A percentile compares a stretch with the other conserved stretches of the same genome.
Conservation (phyloP, 371 early-diverging fungal species). For the Sporodiniella umbellata region DNA sequence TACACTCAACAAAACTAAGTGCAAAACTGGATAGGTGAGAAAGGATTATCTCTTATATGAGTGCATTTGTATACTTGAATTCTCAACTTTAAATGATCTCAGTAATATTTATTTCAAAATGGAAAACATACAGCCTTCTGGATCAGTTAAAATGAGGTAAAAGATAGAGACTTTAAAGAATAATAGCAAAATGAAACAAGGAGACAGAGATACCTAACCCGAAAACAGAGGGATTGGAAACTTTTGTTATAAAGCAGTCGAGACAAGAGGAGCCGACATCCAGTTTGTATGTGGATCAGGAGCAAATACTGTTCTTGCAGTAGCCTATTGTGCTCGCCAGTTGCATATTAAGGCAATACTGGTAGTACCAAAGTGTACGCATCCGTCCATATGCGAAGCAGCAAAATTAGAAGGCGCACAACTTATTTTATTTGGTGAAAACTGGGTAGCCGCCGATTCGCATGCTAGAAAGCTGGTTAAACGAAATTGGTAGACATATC, state of each 20-base stretch:
- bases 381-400: slow-evolving; percentile 51
- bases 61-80: no score
- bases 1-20: slow-evolving; percentile 43
- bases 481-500: slow-evolving; percentile 41
- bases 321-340: slow-evolving; percentile 66
- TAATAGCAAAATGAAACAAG: not conserved
- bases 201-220: not conserved
- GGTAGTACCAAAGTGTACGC: slow-evolving; percentile 55
- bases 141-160: slow-evolving; percentile 71
- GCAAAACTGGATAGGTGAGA: slow-evolving; percentile 39
- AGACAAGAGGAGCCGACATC: slow-evolving; percentile 47
- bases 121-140: slow-evolving; percentile 73
- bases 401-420: slow-evolving; percentile 60
- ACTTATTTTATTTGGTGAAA: slow-evolving; percentile 55
- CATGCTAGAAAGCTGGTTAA: slow-evolving; percentile 52
- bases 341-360: slow-evolving; percentile 56
- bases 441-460: slow-evolving; percentile 54
- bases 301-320: slow-evolving; percentile 67
- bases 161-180: no score
- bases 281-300: slow-evolving; percentile 66
- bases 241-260: slow-evolving; percentile 54
- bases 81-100: not conserved
- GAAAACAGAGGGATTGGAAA: slow-evolving; percentile 59
- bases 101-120: slow-evolving; percentile 71
- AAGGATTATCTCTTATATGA: no score